Evolutionary conservation across 305 asterid species (phyloP).

Genomic region (Petunia hybrid): DNA sequence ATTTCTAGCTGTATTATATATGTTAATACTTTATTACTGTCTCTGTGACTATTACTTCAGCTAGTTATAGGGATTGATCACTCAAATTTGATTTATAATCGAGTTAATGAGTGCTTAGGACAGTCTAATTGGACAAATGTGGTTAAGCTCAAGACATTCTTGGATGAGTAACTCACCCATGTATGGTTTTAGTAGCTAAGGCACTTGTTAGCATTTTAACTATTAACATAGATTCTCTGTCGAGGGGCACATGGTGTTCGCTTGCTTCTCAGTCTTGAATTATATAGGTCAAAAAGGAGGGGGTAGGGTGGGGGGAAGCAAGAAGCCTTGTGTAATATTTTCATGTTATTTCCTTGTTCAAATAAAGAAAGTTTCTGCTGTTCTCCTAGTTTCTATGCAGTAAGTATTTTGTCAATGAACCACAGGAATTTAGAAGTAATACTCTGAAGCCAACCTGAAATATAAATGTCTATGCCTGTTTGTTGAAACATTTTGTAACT

Average conservation of each 20-base stretch:
- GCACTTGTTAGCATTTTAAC: constrained; percentile 19
- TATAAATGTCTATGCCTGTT: constrained; percentile 20
- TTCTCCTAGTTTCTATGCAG: constrained; percentile 7
- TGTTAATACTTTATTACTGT: constrained; percentile 16
- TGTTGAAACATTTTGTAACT: constrained; percentile 16
- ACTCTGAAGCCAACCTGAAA: constrained; percentile 24
- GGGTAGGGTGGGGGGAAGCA: not conserved
- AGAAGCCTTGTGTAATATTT: too few relatives aligned
- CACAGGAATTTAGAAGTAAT: not conserved
- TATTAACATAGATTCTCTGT: constrained; percentile 12
- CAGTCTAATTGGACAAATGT: not conserved
- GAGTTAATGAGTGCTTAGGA: constrained; percentile 33
- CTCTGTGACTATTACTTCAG: constrained; percentile 12
- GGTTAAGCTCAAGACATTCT: constrained; percentile 21
- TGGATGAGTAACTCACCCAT: constrained; percentile 16
- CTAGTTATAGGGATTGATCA: constrained; percentile 29
- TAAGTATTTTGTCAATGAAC: constrained; percentile 19
- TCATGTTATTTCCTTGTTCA: not conserved
- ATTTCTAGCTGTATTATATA: not conserved
- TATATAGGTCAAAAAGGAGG: not conserved
- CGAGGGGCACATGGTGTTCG: not conserved
- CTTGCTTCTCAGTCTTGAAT: not conserved
- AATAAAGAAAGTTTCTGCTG: not conserved
- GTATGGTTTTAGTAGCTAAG: constrained; percentile 26
- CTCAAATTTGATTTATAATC: constrained; percentile 32